Evolutionary conservation across 2,329 filamentous ascomycete genomes (phyloP).

Genomic region (Lachnellula cervina): DNA sequence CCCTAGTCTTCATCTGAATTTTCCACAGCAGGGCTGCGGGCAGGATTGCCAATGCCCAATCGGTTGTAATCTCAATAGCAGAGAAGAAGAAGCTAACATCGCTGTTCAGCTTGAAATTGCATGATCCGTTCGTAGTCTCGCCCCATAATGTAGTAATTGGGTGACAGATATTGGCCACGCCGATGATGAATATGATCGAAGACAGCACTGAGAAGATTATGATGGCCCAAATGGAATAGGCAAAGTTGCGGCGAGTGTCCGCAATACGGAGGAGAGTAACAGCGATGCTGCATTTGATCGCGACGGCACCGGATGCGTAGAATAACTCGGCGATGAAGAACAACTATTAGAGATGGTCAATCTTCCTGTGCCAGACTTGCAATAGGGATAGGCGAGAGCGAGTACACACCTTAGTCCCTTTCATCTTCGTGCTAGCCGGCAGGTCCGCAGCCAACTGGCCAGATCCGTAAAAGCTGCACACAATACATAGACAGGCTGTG

Average conservation of each 20-base stretch:
- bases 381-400: background rate
- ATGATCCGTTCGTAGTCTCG: constrained; percentile 26
- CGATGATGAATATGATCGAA: constrained; percentile 28
- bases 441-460: constrained; percentile 23
- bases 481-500: constrained; percentile 26
- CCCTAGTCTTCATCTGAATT: constrained; percentile 39
- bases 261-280: constrained; percentile 31
- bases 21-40: constrained; percentile 38
- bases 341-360: constrained; percentile 22
- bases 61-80: constrained; percentile 34
- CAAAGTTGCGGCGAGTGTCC: constrained; percentile 27
- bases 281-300: constrained; percentile 31
- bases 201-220: constrained; percentile 22
- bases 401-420: constrained; percentile 20
- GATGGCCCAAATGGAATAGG: constrained; percentile 26
- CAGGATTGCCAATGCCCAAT: constrained; percentile 34
- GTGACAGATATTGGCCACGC: constrained; percentile 31
- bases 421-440: constrained; percentile 12
- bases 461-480: constrained; percentile 27
- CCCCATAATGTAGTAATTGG: constrained; percentile 32
- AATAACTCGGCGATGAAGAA: constrained; percentile 38
- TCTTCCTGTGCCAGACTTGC: background rate
- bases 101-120: constrained; percentile 29
- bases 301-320: constrained; percentile 31
- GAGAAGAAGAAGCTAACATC: constrained; percentile 33